These are phyloP conservation scores for Chytridium lagenaria DNA, from an alignment of 371 early-diverging fungal species.

Conservation along the genomic window DNA sequence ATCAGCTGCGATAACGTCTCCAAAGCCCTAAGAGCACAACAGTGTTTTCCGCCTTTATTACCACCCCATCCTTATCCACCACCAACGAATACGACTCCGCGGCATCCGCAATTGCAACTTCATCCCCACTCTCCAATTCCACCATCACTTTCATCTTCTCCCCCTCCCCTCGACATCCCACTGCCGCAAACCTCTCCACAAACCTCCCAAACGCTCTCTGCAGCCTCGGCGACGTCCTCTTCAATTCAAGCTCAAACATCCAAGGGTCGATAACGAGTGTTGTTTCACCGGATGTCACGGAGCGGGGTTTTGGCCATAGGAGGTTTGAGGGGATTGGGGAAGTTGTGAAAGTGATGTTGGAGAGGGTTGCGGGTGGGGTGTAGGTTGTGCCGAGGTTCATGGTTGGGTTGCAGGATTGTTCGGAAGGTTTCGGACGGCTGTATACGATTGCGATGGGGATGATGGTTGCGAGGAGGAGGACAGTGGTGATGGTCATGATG, in stretches of 20 bases:
- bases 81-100: slow-evolving; percentile 28
- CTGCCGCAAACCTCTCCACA: not conserved
- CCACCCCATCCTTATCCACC: not conserved
- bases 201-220: slow-evolving; percentile 7
- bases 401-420: too few relatives aligned
- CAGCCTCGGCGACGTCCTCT: not conserved
- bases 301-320: not conserved
- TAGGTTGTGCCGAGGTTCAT: too few relatives aligned
- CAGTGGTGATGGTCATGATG: too few relatives aligned
- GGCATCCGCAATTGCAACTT: slow-evolving; percentile 7
- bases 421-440: too few relatives aligned
- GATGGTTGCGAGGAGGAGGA: too few relatives aligned
- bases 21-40: slow-evolving; percentile 26
- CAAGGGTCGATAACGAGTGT: not conserved
- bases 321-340: not conserved
- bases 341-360: too few relatives aligned
- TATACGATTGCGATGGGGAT: too few relatives aligned
- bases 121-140: not conserved
- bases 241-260: not conserved
- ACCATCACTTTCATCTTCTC: not conserved
- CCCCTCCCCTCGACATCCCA: not conserved
- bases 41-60: slow-evolving; percentile 11
- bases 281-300: not conserved
- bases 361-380: too few relatives aligned
- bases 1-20: slow-evolving; percentile 30